Conservation (phyloP, 202 grass and related monocot species). For the Hordeum pubiflorum region DNA sequence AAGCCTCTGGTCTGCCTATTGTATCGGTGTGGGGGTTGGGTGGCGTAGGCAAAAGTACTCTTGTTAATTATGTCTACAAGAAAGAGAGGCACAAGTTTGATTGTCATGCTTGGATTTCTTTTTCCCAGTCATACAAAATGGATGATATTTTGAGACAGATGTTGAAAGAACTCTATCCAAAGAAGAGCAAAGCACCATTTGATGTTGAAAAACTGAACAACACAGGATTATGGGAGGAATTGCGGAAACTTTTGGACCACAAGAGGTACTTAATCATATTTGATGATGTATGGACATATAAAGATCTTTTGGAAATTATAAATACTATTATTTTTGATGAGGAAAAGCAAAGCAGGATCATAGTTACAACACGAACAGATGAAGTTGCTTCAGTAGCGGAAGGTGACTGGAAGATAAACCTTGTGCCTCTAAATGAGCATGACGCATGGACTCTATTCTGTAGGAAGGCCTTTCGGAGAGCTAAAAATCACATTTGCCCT, state of each 20-base stretch:
- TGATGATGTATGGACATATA: neutral
- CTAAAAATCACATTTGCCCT: neutral
- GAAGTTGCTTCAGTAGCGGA: conserved; percentile 17
- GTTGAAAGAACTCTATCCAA: neutral
- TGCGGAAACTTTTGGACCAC: neutral
- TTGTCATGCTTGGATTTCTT: conserved; percentile 34
- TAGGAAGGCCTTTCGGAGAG: conserved; percentile 11
- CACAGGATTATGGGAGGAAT: neutral
- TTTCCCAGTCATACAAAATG: conserved; percentile 14
- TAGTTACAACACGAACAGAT: conserved; percentile 15
- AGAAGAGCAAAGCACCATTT: neutral
- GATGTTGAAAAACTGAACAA: neutral
- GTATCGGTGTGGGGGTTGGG: conserved; percentile 36
- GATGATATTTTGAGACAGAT: conserved; percentile 22
- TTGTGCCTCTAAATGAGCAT: neutral
- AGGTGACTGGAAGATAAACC: neutral
- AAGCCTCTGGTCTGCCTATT: neutral
- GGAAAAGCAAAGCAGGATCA: conserved; percentile 18
- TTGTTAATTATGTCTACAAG: conserved; percentile 30
- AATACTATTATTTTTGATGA: neutral
- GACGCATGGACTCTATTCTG: conserved; percentile 24
- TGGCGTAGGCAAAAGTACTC: conserved; percentile 32
- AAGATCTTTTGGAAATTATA: neutral
- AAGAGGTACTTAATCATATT: neutral
- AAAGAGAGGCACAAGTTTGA: conserved; percentile 14